A percentile compares a stretch with the other conserved stretches of the same genome.
Evolutionary conservation across 495 filamentous ascomycete species (phyloP).

Genomic region (Pseudomonodictys pantanalensis): DNA sequence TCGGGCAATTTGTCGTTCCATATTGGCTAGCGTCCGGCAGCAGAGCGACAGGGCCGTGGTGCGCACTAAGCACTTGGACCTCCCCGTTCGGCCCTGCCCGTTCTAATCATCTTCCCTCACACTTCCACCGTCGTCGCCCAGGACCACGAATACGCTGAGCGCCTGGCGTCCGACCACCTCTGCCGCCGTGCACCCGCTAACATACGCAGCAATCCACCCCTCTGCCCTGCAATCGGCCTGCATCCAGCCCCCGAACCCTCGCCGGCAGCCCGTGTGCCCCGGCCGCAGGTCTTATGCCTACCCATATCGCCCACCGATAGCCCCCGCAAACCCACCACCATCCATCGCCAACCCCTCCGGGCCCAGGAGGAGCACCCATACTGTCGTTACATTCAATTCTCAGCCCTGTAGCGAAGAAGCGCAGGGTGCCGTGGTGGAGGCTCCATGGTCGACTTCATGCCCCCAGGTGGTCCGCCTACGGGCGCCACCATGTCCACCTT

Average conservation of each 20-base stretch:
- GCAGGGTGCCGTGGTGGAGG: constrained; percentile 20
- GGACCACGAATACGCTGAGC: constrained; percentile 20
- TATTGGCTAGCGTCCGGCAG: too few species aligned
- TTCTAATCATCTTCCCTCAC: neutral
- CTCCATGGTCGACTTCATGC: constrained; percentile 22
- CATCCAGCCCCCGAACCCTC: neutral
- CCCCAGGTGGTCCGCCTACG: constrained; percentile 11
- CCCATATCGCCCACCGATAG: constrained; percentile 27
- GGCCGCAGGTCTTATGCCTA: constrained; percentile 27
- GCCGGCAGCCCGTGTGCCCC: neutral
- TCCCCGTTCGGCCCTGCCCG: neutral
- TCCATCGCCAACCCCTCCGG: too few species aligned
- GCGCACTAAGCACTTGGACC: neutral
- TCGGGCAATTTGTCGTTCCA: too few species aligned
- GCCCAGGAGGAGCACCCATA: too few species aligned
- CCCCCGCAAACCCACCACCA: constrained; percentile 2
- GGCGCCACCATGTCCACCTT: constrained; percentile 29
- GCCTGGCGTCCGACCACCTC: neutral
- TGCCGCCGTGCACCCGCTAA: neutral
- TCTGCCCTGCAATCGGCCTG: neutral
- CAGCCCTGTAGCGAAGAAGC: constrained; percentile 7
- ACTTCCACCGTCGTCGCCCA: constrained; percentile 4
- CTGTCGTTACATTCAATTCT: neutral
- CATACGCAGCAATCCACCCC: neutral
- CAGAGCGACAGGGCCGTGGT: too few species aligned